phyloP scores from a whole-genome alignment of 345 rosid species.

The Lumnitzera racemosa region DNA sequence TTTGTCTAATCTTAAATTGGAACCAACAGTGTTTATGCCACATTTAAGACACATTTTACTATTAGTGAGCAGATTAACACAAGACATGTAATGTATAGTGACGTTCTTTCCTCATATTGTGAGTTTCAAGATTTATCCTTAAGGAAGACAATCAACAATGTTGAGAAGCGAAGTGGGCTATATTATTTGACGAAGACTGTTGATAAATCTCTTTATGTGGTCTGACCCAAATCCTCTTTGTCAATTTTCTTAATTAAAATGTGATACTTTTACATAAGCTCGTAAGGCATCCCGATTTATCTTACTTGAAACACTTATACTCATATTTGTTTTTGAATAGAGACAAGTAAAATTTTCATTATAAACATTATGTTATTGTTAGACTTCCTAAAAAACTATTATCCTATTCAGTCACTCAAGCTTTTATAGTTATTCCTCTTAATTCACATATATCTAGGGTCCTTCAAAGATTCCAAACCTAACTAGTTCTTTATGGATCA shows the following conservation, averaged over 20 bases:
- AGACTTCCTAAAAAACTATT: background rate
- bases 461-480: background rate
- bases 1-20: no score
- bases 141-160: background rate
- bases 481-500: background rate
- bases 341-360: background rate
- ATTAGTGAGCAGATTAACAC: no score
- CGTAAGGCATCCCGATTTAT: background rate
- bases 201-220: background rate
- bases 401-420: background rate
- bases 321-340: background rate
- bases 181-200: background rate
- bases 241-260: no score
- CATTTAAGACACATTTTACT: no score
- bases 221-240: no score
- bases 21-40: no score
- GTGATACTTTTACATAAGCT: no score
- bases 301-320: background rate
- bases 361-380: background rate
- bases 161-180: background rate
- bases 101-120: background rate
- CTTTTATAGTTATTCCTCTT: background rate
- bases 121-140: background rate
- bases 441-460: background rate
- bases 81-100: no score